Base-by-base conservation (phyloP, 345 rosid genomes). In the Aegle marmelos region DNA sequence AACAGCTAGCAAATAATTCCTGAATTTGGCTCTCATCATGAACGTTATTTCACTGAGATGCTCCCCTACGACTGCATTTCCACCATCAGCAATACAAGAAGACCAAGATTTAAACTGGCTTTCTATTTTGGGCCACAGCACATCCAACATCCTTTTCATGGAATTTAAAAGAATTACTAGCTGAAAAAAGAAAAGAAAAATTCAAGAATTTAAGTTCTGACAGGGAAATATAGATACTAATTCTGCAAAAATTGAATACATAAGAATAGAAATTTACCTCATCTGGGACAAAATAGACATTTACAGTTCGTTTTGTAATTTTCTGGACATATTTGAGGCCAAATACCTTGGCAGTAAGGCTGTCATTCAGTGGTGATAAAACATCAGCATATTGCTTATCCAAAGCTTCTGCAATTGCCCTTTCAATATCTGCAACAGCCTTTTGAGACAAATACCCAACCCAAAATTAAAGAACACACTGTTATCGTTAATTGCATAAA, bases 371-470 rank as follows among this genome's bases (percentile, higher is more conserved):
- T 37, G 97, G 97, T 57, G 92, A 87, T 75, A 95, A 83, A 54
- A 95, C 90, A 75, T 94, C 99, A 10, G 92, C 86, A 84, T 91
- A 94, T 50, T 94, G 99, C 86, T 87, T 92, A 86, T 94, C 97
- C 85, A 96, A 83, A 54, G 94, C 87, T 83, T 92, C 97, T 54
- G 90, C 81, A 60, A 86, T 87, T 14, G 97, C 97, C 82, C 91
- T 96, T 84, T 96, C 97, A 21, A 92, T 83, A 83, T 94, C 97
- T 81, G 91, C 94, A 76, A 92, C 84, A 76, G 94, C 99, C 99
- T 94, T 77, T 81, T 65, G n/a, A n/a, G n/a, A 68, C 64, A 75
- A 22, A 61, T 3, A 73, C 30, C 45, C 24, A 39, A 19, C 75
- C 73, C 50, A 45, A 45, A 45, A 45, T 31, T 31, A 64, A 64